Base-by-base conservation (phyloP, 2,329 filamentous ascomycete species). In the Fusarium nisikadoi region DNA sequence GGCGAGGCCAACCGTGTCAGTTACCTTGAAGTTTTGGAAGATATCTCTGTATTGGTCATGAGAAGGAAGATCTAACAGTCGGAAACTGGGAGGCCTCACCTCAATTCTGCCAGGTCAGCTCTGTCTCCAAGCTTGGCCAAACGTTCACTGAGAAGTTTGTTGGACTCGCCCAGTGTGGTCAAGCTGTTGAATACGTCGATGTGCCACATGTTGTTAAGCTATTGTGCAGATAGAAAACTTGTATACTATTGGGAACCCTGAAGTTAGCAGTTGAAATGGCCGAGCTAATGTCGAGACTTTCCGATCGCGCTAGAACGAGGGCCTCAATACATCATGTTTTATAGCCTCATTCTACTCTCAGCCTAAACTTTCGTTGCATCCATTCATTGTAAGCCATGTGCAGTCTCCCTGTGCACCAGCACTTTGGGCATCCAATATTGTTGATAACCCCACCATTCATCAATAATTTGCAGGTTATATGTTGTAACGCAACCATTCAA, bases 101-200 rank as follows among this genome's bases (percentile, higher is more conserved):
- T 43, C 13, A 56, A 19, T 25, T 56, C 53, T 35, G 53, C 53
- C n/a, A 56, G 39, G 23, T 56, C 53, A 13, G 53, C 13, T 9
- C 53, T 43, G 41, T 56, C 53, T 20, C 39, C 38, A 6, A 56
- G 53, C n/a, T 43, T 56, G 29, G 53, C 39, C 20, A 56, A 43
- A 3, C 53, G 53, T 25, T 46, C 53, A 35, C n/a, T 46, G 5
- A 56, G 39, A 27, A 56, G 38, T 23, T 35, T 56, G 38, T 56
- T 56, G 7, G 53, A 56, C 29, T 56, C 39, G 38, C 53, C 31
- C 7, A 56, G 39, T 5, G 53, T 56, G 11, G 39, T 46, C 39
- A 56, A 35, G 29, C 29, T 56, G n/a, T 56, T 56, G 39, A 56
- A 56, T 20, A 56, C 38, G 8, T 46, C 53, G 31, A 56, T 56